A percentile compares a stretch with the other conserved stretches of the same genome.
These are phyloP conservation scores for Ogataea trehalophila DNA, from an alignment of 805 yeast genomes.

Conservation along the genomic window DNA sequence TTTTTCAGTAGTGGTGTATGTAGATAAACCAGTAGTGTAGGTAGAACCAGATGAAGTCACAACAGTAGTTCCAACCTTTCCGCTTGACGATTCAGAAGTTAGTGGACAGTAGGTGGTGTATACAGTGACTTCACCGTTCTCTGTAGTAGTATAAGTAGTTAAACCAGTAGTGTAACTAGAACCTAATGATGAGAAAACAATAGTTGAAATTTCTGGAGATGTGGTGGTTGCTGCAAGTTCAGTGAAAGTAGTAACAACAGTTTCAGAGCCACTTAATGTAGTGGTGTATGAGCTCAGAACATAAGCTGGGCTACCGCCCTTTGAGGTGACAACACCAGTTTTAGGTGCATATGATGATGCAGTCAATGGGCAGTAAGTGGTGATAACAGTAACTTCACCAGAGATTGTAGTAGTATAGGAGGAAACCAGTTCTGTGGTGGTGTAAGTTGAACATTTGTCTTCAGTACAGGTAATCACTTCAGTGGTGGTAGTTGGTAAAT, in stretches of 20 bases:
- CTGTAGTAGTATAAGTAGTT: conserved; percentile 14
- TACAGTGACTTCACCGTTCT: conserved; percentile 10
- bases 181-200: conserved; percentile 4
- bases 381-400: conserved; percentile 16
- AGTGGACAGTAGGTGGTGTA: conserved; percentile 16
- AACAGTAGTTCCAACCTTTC: conserved; percentile 1
- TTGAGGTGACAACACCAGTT: conserved; percentile 8
- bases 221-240: background rate
- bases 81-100: conserved; percentile 4
- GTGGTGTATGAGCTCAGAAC: too few relatives aligned
- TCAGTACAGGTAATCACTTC: conserved; percentile 11
- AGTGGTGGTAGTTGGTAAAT: conserved; percentile 7
- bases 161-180: conserved; percentile 6
- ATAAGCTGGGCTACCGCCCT: conserved; percentile 5
- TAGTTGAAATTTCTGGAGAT: background rate
- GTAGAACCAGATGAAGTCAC: conserved; percentile 3
- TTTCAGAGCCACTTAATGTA: too few relatives aligned
- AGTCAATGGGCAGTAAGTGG: conserved; percentile 20
- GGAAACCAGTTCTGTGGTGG: conserved; percentile 5
- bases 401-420: conserved; percentile 16
- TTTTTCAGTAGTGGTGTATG: conserved; percentile 8
- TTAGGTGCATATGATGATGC: background rate
- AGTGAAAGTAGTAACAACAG: too few relatives aligned
- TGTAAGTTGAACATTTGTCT: conserved; percentile 7
- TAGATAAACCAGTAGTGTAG: conserved; percentile 7